A percentile compares a stretch with the other conserved stretches of the same genome.
Evolutionary conservation across 2,329 filamentous ascomycete species (phyloP).

Genomic region (Botrytis hyacinthi): DNA sequence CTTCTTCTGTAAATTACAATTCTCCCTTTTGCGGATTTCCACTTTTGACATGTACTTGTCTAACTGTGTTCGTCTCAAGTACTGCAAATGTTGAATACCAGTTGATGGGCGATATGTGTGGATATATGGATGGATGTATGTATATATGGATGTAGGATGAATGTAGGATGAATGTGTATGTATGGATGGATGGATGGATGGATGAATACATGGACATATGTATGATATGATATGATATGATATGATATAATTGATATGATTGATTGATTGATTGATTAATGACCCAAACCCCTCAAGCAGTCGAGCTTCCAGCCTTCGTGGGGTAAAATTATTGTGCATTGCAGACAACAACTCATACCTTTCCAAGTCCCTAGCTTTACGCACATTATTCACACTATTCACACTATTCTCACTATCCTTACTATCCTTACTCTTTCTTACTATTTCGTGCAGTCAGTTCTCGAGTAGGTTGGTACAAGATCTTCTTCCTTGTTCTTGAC

Average conservation of each 20-base stretch:
- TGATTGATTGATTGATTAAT: neutral
- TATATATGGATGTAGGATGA: too few species aligned
- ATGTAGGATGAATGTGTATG: too few species aligned
- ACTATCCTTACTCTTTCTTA: neutral
- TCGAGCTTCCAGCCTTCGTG: constrained; percentile 6
- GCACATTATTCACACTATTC: neutral
- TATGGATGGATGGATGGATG: too few species aligned
- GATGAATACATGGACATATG: neutral
- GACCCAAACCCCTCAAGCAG: neutral
- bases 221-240: neutral
- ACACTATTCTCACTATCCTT: neutral
- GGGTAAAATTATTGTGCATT: neutral
- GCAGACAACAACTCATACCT: neutral
- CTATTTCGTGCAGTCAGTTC: neutral
- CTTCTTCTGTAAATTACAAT: neutral
- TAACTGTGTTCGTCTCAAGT: neutral
- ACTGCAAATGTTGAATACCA: constrained; percentile 22
- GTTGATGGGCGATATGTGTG: neutral
- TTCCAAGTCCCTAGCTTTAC: neutral
- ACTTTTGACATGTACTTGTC: neutral
- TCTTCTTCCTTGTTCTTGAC: neutral
- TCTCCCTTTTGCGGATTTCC: neutral
- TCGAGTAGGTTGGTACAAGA: neutral
- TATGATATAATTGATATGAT: neutral
- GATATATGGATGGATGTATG: neutral